Conservation (phyloP, 2,329 filamentous ascomycete species). For the Exophiala dermatitidis region DNA sequence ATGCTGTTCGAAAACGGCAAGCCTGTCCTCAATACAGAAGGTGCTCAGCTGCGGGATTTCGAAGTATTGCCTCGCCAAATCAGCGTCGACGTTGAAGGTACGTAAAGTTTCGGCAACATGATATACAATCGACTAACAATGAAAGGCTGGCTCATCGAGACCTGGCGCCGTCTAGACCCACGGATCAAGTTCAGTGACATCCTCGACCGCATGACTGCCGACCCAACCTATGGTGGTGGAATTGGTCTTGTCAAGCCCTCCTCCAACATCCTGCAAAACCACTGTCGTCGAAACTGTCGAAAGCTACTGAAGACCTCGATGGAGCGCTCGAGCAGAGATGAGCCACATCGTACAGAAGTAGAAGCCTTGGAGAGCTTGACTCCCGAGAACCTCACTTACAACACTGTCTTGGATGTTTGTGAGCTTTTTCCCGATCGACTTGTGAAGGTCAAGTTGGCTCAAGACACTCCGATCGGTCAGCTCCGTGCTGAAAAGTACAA, state of each 20-base stretch:
- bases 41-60: slow-evolving; percentile 18
- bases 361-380: slow-evolving; percentile 28
- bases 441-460: slow-evolving; percentile 2
- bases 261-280: slow-evolving; percentile 30
- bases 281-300: slow-evolving; percentile 28
- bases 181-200: slow-evolving; percentile 30
- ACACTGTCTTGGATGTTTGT: slow-evolving; percentile 23
- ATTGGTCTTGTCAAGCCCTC: slow-evolving; percentile 18
- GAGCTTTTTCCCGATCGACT: background rate
- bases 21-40: background rate
- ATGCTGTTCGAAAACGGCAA: slow-evolving; percentile 1
- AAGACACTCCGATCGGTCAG: background rate
- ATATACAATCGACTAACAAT: background rate
- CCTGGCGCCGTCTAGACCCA: slow-evolving; percentile 29
- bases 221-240: slow-evolving; percentile 5
- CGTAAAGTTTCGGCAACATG: background rate
- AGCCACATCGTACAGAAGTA: slow-evolving; percentile 22
- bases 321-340: slow-evolving; percentile 13
- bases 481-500: background rate
- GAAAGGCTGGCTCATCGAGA: slow-evolving; percentile 30
- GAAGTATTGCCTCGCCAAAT: slow-evolving; percentile 30
- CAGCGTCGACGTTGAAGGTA: slow-evolving; percentile 26
- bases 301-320: slow-evolving; percentile 27
- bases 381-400: slow-evolving; percentile 26
- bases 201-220: slow-evolving; percentile 29